Evolutionary conservation across 2,329 filamentous ascomycete species (phyloP), one percentile per base, ranked within the genome.

Genomic region (Xenoacremonium recifei): DNA sequence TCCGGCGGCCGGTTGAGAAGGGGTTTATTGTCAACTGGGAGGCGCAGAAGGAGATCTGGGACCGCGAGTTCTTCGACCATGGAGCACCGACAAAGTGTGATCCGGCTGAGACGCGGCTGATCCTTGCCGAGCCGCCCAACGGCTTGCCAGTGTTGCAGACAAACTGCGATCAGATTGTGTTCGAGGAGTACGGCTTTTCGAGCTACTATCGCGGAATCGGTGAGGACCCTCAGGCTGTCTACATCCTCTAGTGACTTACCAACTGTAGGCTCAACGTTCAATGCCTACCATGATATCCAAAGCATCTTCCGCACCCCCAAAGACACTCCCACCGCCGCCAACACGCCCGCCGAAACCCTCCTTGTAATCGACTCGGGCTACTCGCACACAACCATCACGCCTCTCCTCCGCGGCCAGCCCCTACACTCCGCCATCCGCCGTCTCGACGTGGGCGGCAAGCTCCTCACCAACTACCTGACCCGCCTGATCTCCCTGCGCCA

Each of bases 21-120:
- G 93, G 93, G 6, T 97, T 88, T 60, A 76, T 97, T 37, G 91
- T 97, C 47, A 96, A 92, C 61, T 99, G 93, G 93, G 93, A 99
- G 66, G 85, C 87, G 1, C 82, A 99, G 70, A 92, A 89, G 66
- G 91, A 93, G 59, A 89, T 99, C 38, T 99, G 93, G 93, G 90
- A 96, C 58, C 82, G 85, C 54, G 84, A 91, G 46, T 87, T 97
- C 59, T 84, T 95, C 55, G 82, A 86, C 52, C 71, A 77, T 44
- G 80, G 80, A 51, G 81, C 81, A n/a, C 73, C 76, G 20, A 69
- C 82, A 53, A 77, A 73, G 55, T 89, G 86, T 63, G 84, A 95
- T 53, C 88, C 92, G 0, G 72, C 77, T 39, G 84, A 92, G 41
- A 93, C 89, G n/a, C 85, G 89, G 35, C 69, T 99, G 43, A 69